Conservation (phyloP, 2,329 filamentous ascomycete genomes). For the Blastomyces gilchristii region DNA sequence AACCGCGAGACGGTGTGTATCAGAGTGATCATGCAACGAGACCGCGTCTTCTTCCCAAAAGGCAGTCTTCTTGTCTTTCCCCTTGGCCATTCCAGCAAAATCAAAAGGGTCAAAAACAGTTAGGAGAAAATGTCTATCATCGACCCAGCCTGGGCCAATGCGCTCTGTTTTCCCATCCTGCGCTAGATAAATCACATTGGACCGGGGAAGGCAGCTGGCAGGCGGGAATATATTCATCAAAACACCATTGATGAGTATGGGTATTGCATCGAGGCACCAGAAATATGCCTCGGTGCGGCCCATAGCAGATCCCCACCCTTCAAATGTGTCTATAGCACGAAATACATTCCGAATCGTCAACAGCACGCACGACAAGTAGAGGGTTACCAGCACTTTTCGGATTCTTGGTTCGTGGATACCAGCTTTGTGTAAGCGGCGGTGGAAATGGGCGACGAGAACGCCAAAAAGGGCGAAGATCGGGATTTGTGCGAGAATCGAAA, state of each 20-base stretch:
- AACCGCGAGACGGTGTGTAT: not conserved
- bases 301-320: conserved; percentile 27
- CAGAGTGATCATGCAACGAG: not conserved
- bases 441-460: conserved; percentile 37
- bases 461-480: conserved; percentile 42
- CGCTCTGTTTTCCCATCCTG: conserved; percentile 44
- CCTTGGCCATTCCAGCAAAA: conserved; percentile 28
- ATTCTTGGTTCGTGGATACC: conserved; percentile 38
- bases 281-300: conserved; percentile 43
- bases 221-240: conserved; percentile 46
- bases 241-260: conserved; percentile 44
- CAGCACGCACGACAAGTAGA: conserved; percentile 30
- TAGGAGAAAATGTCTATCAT: conserved; percentile 36
- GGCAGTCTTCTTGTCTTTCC: conserved; percentile 27
- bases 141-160: conserved; percentile 41
- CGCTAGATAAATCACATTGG: conserved; percentile 43
- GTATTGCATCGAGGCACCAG: conserved; percentile 44
- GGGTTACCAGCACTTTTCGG: conserved; percentile 30
- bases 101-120: conserved; percentile 39
- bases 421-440: conserved; percentile 32
- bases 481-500: conserved; percentile 43
- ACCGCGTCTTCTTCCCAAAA: conserved; percentile 29
- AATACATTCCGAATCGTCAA: conserved; percentile 43
- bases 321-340: conserved; percentile 43
- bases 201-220: conserved; percentile 40